A percentile compares a stretch with the other conserved stretches of the same genome.
phyloP scores from a whole-genome alignment of 306 rosid genomes.

The Sesbania bispinosa region DNA sequence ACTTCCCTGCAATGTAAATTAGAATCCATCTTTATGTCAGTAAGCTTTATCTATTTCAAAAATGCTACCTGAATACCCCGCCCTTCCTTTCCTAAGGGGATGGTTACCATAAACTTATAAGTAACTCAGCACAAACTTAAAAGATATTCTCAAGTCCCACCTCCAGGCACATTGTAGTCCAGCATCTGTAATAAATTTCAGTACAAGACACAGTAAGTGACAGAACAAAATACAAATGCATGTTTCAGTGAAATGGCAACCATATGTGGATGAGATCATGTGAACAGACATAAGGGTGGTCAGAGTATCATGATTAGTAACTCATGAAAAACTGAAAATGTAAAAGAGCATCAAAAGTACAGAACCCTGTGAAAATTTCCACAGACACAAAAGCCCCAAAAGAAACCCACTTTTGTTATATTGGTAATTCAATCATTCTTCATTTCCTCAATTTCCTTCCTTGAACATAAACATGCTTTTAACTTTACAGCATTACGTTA shows the following conservation, averaged over 20 bases:
- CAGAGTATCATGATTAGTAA: neutral
- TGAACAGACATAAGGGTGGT: no score
- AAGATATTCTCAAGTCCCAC: constrained; percentile 35
- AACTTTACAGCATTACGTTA: neutral
- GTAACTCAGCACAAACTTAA: constrained; percentile 11
- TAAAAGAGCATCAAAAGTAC: neutral
- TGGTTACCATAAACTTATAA: neutral
- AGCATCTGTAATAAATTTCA: constrained; percentile 49
- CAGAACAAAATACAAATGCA: neutral
- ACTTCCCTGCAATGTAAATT: constrained; percentile 46
- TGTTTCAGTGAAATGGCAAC: neutral
- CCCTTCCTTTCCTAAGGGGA: neutral
- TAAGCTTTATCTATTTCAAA: neutral
- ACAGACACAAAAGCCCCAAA: neutral
- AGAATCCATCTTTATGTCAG: constrained; percentile 15
- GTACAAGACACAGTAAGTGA: constrained; percentile 8
- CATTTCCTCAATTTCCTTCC: neutral
- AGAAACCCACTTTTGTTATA: neutral
- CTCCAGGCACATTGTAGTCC: constrained; percentile 97
- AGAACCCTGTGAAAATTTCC: constrained; percentile 16
- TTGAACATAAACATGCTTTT: neutral
- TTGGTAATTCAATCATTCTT: no score
- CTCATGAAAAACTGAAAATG: neutral
- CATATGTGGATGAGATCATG: neutral
- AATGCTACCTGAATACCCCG: neutral